Conservation (phyloP, 2,329 filamentous ascomycete species). For the Calonectria pseudoreteaudii region DNA sequence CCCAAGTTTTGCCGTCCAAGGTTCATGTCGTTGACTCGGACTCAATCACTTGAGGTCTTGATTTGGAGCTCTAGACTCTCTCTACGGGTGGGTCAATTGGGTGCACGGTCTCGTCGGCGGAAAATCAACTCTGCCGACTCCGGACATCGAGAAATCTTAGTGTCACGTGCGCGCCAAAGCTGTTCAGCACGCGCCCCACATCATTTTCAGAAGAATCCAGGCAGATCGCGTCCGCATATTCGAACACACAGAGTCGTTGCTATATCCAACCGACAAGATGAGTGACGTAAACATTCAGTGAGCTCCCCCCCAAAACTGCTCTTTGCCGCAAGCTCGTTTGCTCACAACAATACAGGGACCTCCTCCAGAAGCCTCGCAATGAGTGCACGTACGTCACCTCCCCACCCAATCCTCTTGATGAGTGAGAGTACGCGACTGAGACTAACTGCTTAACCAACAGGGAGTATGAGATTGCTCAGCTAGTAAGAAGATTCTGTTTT, state of each 20-base stretch:
- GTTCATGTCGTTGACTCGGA: background rate
- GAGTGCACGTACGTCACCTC: constrained; percentile 23
- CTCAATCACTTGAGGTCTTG: background rate
- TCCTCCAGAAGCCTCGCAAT: constrained; percentile 24
- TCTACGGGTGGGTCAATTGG: background rate
- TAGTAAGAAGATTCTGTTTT: constrained; percentile 4
- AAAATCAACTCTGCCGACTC: constrained; percentile 5
- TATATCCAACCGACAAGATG: constrained; percentile 16
- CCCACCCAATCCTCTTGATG: background rate
- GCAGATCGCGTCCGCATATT: constrained; percentile 19
- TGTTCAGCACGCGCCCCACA: constrained; percentile 13
- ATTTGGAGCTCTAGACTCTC: too few species aligned
- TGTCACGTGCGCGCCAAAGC: constrained; percentile 6
- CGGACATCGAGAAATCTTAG: background rate
- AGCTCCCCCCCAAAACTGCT: background rate
- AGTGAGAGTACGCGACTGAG: constrained; percentile 10
- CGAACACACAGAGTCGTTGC: constrained; percentile 15
- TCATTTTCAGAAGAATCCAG: constrained; percentile 20
- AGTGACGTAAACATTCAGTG: constrained; percentile 23
- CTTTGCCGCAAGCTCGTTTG: background rate
- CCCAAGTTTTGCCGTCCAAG: background rate
- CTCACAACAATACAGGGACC: constrained; percentile 15
- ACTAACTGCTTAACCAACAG: constrained; percentile 7
- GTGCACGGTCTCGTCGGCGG: background rate
- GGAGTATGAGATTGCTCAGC: constrained; percentile 21